Evolutionary conservation across 257 asterid genomes (phyloP), one percentile per base, ranked within the genome.

Genomic region (Paulownia fortunei): DNA sequence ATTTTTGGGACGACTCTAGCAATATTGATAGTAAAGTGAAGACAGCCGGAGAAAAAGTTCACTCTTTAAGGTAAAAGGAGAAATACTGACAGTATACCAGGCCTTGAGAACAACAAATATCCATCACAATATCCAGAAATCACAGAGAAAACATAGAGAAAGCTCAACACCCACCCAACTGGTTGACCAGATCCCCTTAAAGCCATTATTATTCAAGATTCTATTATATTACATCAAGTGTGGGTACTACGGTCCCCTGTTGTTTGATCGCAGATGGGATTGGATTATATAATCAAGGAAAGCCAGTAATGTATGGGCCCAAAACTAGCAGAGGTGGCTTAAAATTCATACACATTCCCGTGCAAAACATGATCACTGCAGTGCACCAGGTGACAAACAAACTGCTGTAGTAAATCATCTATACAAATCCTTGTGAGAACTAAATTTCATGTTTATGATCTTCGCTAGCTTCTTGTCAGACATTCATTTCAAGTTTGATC

Each of bases 401-500:
- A 63, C 18, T 64, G 24, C 3, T 62, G 9, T 27, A 41, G 46
- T 39, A 49, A 19, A 61, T 27, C 30, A 51, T 73, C 61, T 56
- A 39, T 66, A 37, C n/a, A 16, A 58, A 52, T 32, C 72, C 42
- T 1, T 26, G 74, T 47, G 70, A 59, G 18, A 76, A 69, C 59
- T 52, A 56, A 61, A 51, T 61, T 54, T 13, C 55, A 67, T 30
- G 26, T 41, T 24, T 42, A 42, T 56, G 59, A 37, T 44, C 10
- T 18, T 42, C n/a, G 10, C 34, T 51, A 69, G 75, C 39, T 69
- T 19, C 37, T 34, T 46, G 52, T 26, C 80, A 34, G 47, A 32
- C 39, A 60, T 56, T 69, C 61, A 34, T 21, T 58, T 55, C 46
- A 27, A 46, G 73, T 26, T 41, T 62, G 39, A 76, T 77, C 63